These are phyloP conservation scores for Samsoniella hepiali DNA, from an alignment of 2,329 filamentous ascomycete genomes.

Conservation along the genomic window DNA sequence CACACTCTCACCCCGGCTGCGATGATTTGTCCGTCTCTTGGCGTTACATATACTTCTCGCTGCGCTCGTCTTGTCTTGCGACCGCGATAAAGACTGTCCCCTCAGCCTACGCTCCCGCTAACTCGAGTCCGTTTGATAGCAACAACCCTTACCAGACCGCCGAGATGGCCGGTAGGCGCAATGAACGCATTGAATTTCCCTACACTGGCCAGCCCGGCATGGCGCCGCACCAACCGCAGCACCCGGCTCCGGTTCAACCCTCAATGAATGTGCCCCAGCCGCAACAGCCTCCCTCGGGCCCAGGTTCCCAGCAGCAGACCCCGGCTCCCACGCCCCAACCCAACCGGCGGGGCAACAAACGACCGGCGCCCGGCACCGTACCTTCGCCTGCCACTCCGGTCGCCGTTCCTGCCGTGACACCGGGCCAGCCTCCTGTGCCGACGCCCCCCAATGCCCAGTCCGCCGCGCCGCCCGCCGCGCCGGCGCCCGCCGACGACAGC, in stretches of 20 bases:
- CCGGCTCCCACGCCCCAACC: conserved; percentile 39
- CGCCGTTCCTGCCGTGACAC: conserved; percentile 32
- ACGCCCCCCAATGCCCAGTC: conserved; percentile 32
- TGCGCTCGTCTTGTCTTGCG: not conserved
- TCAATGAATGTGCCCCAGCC: conserved; percentile 40
- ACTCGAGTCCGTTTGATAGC: conserved; percentile 25
- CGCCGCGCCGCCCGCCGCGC: conserved; percentile 15
- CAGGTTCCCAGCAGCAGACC: conserved; percentile 36
- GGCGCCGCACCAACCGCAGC: conserved; percentile 33
- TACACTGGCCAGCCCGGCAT: conserved; percentile 41
- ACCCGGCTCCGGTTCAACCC: conserved; percentile 39
- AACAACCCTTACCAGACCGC: conserved; percentile 47
- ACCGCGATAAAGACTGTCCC: not conserved
- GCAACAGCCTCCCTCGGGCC: conserved; percentile 34
- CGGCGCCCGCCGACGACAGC: conserved; percentile 30
- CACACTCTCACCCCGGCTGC: not conserved
- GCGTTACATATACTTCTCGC: conserved; percentile 2
- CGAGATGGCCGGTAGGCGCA: conserved; percentile 41
- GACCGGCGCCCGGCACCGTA: conserved; percentile 38
- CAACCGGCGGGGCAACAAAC: conserved; percentile 41
- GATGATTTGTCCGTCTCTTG: not conserved
- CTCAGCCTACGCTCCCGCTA: not conserved
- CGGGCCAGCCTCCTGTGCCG: conserved; percentile 31
- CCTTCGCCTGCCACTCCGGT: conserved; percentile 36
- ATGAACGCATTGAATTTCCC: conserved; percentile 43